Evolutionary conservation across 2,329 filamentous ascomycete species (phyloP).

Genomic region (Celoporthe dispersa): DNA sequence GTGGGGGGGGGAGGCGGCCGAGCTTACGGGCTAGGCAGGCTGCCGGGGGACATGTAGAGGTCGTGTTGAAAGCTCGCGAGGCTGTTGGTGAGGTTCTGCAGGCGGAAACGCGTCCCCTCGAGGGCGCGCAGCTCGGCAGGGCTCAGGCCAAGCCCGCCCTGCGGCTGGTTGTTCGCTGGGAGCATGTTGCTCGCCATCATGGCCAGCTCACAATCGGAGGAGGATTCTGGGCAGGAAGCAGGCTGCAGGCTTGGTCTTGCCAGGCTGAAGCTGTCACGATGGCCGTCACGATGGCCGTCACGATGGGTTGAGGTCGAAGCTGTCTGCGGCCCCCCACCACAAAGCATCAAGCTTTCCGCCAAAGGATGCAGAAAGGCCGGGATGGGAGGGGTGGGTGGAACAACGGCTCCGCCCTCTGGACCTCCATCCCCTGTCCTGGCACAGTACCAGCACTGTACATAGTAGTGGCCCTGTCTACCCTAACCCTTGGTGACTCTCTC

Average conservation of each 20-base stretch:
- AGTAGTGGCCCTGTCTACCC: background rate
- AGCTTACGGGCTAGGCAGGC: constrained; percentile 68
- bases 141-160: constrained; percentile 51
- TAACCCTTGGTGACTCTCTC: background rate
- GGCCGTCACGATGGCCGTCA: too few species aligned
- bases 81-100: constrained; percentile 71
- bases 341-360: background rate
- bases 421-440: background rate
- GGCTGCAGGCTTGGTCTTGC: background rate
- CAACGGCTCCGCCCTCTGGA: background rate
- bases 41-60: constrained; percentile 59
- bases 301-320: background rate
- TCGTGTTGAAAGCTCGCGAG: constrained; percentile 67
- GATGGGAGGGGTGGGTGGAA: background rate
- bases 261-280: background rate
- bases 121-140: constrained; percentile 69
- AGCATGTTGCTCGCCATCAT: background rate
- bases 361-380: background rate
- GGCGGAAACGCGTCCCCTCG: constrained; percentile 70
- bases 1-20: background rate
- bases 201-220: background rate
- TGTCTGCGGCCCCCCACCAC: background rate
- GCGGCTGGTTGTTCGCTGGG: background rate
- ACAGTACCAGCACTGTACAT: too few species aligned
- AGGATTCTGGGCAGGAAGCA: background rate